A percentile compares a stretch with the other conserved stretches of the same genome.
Conservation (phyloP, 139 green algal genomes). For the Picochlorum sp. region DNA sequence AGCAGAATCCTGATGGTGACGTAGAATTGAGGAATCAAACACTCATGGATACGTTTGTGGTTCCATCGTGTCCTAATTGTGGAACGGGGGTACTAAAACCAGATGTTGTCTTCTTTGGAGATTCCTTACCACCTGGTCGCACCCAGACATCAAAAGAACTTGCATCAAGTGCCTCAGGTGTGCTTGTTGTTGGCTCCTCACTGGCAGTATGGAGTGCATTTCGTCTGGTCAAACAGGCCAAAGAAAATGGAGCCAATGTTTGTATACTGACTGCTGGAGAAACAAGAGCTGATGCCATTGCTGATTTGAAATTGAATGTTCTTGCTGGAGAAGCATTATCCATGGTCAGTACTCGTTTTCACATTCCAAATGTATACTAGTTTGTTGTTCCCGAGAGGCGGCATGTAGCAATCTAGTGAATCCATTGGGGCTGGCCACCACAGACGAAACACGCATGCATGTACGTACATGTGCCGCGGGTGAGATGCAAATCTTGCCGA, state of each 20-base stretch:
- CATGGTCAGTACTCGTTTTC: not conserved
- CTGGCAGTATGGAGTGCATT: conserved; percentile 72
- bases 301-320: conserved; percentile 58
- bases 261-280: conserved; percentile 59
- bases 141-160: conserved; percentile 26
- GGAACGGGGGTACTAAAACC: conserved; percentile 72
- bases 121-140: conserved; percentile 38
- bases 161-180: conserved; percentile 17
- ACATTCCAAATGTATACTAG: too few relatives aligned
- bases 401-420: too few relatives aligned
- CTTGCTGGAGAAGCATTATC: conserved; percentile 51
- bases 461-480: too few relatives aligned
- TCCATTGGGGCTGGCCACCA: too few relatives aligned
- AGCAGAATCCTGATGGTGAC: not conserved
- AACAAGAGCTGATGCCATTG: conserved; percentile 66
- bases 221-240: conserved; percentile 62
- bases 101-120: conserved; percentile 82
- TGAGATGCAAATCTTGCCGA: too few relatives aligned
- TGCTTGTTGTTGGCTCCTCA: conserved; percentile 62
- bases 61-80: conserved; percentile 59
- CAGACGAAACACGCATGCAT: too few relatives aligned
- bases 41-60: conserved; percentile 77
- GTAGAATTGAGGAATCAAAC: conserved; percentile 15
- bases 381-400: too few relatives aligned
- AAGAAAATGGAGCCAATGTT: conserved; percentile 40